Evolutionary conservation across 2,329 filamentous ascomycete genomes (phyloP), one percentile per base, ranked within the genome.

Genomic region (Sarocladiaceae sp.): DNA sequence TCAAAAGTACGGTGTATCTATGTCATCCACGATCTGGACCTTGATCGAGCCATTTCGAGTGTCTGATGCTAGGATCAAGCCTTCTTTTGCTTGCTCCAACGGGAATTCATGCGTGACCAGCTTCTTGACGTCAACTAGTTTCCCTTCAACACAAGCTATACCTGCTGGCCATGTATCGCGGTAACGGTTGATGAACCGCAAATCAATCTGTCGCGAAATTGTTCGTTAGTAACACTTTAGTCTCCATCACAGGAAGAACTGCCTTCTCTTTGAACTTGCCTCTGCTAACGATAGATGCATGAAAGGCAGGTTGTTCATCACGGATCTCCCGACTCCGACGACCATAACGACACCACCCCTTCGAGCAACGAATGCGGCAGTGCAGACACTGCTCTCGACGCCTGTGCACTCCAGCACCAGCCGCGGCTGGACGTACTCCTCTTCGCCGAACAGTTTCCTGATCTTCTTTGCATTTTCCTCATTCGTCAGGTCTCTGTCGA

Each of bases 171-270:
- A 88, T 0, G 84, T 87, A 60, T 88, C 83, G 36, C 77, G 73
- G 62, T 88, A 88, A 7, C 85, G 74, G 64, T 88, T 87, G 62
- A 87, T 88, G 67, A 88, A 88, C 33, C 78, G 80, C 23, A 88
- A 70, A 58, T 87, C 75, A 56, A 88, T 86, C 79, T 83, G 17
- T n/a, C n/a, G n/a, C n/a, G n/a, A n/a, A n/a, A n/a, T n/a, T n/a
- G n/a, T n/a, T n/a, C n/a, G n/a, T n/a, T n/a, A n/a, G n/a, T n/a
- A n/a, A n/a, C n/a, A n/a, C n/a, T n/a, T n/a, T n/a, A n/a, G n/a
- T n/a, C n/a, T n/a, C n/a, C n/a, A n/a, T n/a, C n/a, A n/a, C n/a
- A n/a, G 29, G 29, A 15, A 31, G 15, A 31, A 31, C 29, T 8
- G 29, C 8, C 29, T 31, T 31, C 8, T 8, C 8, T 8, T 31